Evolutionary conservation across 2,329 filamentous ascomycete species (phyloP).

Genomic region (Colletotrichum coccodes): DNA sequence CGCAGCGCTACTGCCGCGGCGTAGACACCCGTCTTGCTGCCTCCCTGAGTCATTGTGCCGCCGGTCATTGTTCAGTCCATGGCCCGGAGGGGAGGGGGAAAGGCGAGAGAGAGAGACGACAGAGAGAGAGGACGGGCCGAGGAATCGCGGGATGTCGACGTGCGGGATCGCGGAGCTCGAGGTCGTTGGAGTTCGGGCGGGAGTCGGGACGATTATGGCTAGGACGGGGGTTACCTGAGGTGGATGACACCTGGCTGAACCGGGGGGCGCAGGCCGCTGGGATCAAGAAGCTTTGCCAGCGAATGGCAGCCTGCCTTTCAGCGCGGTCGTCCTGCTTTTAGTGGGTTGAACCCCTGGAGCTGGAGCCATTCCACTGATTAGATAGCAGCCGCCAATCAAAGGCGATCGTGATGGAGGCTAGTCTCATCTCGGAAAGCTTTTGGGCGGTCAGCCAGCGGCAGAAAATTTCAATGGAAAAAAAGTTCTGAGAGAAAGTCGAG

Average conservation of each 20-base stretch:
- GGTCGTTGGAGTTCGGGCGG: constrained; percentile 7
- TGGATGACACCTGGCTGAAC: constrained; percentile 39
- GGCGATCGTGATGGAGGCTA: not conserved
- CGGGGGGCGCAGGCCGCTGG: constrained; percentile 15
- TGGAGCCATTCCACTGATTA: constrained; percentile 20
- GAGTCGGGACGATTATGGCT: constrained; percentile 25
- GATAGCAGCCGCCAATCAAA: constrained; percentile 22
- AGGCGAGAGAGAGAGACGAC: not conserved
- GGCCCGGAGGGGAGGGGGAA: constrained; percentile 14
- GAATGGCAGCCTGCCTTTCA: constrained; percentile 16
- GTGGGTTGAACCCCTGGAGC: constrained; percentile 29
- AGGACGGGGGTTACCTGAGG: constrained; percentile 25
- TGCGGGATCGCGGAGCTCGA: constrained; percentile 13
- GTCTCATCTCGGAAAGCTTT: constrained; percentile 10
- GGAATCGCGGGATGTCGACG: constrained; percentile 2
- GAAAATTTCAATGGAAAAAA: constrained; percentile 43
- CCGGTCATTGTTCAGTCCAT: constrained; percentile 33
- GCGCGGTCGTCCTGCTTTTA: constrained; percentile 17
- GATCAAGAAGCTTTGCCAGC: constrained; percentile 10
- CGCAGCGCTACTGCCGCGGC: constrained; percentile 80
- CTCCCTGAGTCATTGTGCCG: constrained; percentile 50
- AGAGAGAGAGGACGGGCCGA: not conserved
- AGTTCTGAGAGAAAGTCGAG: constrained; percentile 37
- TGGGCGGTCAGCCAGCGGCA: constrained; percentile 35
- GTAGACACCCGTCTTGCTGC: constrained; percentile 68